Conservation (phyloP, 2,329 filamentous ascomycete species). For the Colletotrichum kahawae region DNA sequence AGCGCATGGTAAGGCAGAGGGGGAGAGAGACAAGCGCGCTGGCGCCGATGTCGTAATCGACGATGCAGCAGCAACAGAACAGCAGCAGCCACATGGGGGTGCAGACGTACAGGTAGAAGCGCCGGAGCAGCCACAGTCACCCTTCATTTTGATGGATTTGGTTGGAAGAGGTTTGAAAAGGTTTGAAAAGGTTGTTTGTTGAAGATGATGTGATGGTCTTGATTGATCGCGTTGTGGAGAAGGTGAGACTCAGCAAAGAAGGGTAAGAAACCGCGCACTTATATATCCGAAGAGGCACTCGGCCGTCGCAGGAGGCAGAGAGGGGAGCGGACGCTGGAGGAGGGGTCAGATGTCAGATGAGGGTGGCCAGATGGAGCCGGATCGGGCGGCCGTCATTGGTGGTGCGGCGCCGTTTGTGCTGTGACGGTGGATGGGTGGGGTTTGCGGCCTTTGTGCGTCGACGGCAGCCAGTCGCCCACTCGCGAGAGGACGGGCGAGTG, state of each 20-base stretch:
- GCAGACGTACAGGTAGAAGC: conserved; percentile 21
- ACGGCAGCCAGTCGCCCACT: conserved; percentile 13
- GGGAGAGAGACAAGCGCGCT: neutral
- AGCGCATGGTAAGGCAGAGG: neutral
- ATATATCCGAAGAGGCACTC: conserved; percentile 11
- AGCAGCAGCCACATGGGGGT: neutral
- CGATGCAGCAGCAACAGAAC: neutral
- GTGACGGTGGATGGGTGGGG: conserved; percentile 1
- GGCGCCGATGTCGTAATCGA: neutral
- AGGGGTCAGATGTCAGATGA: conserved; percentile 22
- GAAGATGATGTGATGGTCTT: conserved; percentile 3
- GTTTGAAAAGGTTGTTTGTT: conserved; percentile 3
- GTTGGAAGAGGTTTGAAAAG: conserved; percentile 3
- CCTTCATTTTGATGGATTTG: conserved; percentile 26
- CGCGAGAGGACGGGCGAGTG: neutral
- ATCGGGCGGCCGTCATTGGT: conserved; percentile 16
- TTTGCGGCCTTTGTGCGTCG: conserved; percentile 21
- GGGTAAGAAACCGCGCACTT: conserved; percentile 11
- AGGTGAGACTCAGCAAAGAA: neutral
- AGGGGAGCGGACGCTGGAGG: neutral
- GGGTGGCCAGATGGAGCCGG: conserved; percentile 20
- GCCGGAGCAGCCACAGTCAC: conserved; percentile 28
- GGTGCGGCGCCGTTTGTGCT: conserved; percentile 8
- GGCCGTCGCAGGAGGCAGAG: neutral
- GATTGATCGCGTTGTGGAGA: conserved; percentile 8